Percentiles rank a stretch among this genome's conserved stretches.
These are phyloP conservation scores for Ceratobasidium sp. DNA, from an alignment of 1,284 basidiomycete genomes.

Conservation along the genomic window DNA sequence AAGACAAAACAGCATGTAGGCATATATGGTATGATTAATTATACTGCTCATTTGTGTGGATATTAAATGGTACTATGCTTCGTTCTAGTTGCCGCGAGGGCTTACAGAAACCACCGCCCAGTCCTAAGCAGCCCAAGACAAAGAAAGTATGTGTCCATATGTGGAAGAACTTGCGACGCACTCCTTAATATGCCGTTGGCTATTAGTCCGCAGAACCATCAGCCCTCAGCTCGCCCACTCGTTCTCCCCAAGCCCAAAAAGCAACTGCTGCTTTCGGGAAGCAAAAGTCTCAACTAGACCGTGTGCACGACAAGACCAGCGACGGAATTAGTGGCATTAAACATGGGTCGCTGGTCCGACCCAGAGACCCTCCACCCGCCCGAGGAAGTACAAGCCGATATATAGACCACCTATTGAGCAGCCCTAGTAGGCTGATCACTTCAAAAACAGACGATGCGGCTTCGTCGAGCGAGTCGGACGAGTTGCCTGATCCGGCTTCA, in stretches of 20 bases:
- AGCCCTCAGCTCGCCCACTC: background rate
- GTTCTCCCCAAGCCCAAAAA: background rate
- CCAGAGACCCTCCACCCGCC: background rate
- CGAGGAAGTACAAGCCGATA: background rate
- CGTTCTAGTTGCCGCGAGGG: constrained; percentile 74
- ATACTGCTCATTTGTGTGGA: constrained; percentile 28
- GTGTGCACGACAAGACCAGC: background rate
- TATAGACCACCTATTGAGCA: background rate
- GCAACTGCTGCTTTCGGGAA: background rate
- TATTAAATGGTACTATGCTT: background rate
- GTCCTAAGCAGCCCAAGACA: constrained; percentile 9
- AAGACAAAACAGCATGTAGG: constrained; percentile 75
- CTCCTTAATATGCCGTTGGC: background rate
- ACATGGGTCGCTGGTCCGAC: constrained; percentile 3
- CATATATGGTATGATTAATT: constrained; percentile 70
- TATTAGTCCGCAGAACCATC: background rate
- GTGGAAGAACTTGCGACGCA: no score
- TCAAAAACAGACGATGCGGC: background rate
- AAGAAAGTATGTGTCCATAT: constrained; percentile 22
- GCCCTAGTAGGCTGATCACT: background rate
- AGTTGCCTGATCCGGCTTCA: constrained; percentile 7
- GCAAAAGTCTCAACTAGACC: constrained; percentile 12
- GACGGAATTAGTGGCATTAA: constrained; percentile 10
- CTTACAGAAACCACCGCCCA: constrained; percentile 60
- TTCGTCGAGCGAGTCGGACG: background rate